phyloP scores from a whole-genome alignment of 164 flowering plant genomes.

The Dillenia suffruticosa region DNA sequence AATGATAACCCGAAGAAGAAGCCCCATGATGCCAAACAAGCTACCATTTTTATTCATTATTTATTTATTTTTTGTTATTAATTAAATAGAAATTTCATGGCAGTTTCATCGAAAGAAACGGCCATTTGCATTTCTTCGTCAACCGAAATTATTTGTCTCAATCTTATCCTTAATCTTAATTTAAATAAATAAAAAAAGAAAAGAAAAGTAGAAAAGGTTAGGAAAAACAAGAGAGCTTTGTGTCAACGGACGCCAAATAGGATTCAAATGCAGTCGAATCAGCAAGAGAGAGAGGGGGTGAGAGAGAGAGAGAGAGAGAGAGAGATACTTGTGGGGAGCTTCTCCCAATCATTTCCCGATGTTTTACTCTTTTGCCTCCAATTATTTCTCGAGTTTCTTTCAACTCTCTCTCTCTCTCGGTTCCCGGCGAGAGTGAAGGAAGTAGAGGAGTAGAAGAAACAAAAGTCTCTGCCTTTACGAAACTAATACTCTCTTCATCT shows the following conservation, averaged over 20 bases:
- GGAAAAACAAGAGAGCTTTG: neutral
- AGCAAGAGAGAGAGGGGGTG: neutral
- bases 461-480: constrained; percentile 21
- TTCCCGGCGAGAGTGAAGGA: constrained; percentile 29
- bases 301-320: no score
- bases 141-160: no score
- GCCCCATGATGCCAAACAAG: no score
- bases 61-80: no score
- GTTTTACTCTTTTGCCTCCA: constrained; percentile 27
- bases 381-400: constrained; percentile 15
- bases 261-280: neutral
- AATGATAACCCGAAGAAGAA: no score
- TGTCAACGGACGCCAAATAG: neutral
- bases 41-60: no score
- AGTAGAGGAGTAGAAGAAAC: constrained; percentile 33
- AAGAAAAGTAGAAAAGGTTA: neutral
- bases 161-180: no score
- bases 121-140: no score
- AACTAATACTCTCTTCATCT: constrained; percentile 10
- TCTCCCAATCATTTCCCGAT: constrained; percentile 20
- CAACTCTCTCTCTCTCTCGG: constrained; percentile 4
- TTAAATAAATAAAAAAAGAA: no score
- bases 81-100: no score
- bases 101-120: no score
- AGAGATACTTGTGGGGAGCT: no score